A percentile compares a stretch with the other conserved stretches of the same genome.
phyloP scores from a whole-genome alignment of 1,139 yeast genomes.

The Nakaseomyces kungkrabaensis region DNA sequence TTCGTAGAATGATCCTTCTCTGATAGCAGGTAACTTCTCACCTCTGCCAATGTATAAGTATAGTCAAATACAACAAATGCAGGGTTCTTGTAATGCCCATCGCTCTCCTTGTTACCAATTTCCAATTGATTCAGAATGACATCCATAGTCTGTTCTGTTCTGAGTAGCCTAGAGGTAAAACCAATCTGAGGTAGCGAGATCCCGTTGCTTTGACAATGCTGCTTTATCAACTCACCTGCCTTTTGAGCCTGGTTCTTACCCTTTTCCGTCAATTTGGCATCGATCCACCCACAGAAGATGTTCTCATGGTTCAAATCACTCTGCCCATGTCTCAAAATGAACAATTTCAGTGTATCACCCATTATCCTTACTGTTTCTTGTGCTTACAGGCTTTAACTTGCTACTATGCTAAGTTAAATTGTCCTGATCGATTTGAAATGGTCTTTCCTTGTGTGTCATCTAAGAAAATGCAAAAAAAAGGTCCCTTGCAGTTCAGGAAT shows the following conservation, averaged over 20 bases:
- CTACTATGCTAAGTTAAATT: too few species aligned
- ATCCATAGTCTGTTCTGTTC: conserved; percentile 60
- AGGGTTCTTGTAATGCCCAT: conserved; percentile 4
- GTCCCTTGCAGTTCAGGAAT: too few species aligned
- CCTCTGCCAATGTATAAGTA: neutral
- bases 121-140: conserved; percentile 33
- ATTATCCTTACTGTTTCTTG: neutral
- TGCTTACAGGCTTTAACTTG: too few species aligned
- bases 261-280: conserved; percentile 49
- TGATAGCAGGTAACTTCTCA: neutral
- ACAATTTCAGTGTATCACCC: conserved; percentile 16
- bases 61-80: conserved; percentile 4
- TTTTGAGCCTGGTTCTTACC: conserved; percentile 54
- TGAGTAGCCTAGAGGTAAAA: conserved; percentile 53
- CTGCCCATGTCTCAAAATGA: conserved; percentile 54
- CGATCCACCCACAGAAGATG: conserved; percentile 80
- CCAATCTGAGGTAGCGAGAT: conserved; percentile 40
- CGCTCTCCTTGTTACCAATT: conserved; percentile 16
- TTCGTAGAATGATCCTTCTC: conserved; percentile 1
- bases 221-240: conserved; percentile 45
- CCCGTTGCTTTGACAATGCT: conserved; percentile 21
- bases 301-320: conserved; percentile 63
- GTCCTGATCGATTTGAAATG: too few species aligned
- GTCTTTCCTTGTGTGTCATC: too few species aligned
- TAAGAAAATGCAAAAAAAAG: too few species aligned